Base-by-base conservation (phyloP, 2,329 filamentous ascomycete species). In the Polytolypa hystricis region DNA sequence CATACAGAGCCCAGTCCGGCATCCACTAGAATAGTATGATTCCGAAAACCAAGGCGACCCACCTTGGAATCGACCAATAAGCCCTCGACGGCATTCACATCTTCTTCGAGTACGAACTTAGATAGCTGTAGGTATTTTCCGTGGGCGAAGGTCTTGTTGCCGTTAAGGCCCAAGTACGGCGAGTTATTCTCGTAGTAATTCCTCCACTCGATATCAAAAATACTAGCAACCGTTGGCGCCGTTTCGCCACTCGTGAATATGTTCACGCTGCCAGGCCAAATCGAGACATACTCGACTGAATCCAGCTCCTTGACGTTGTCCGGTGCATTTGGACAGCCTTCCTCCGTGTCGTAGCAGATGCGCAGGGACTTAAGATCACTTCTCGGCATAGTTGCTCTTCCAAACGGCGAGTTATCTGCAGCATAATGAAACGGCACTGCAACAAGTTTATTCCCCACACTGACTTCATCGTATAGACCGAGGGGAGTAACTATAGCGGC, bases 21-120 rank as follows among this genome's bases (percentile, higher is more conserved):
- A 0, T 42, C 47, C 0, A 40, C 19, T 1, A 65, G 66, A 0
- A 56, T 37, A 0, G 57, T 66, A 37, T 67, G 65, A 41, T 67
- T 67, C 15, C 66, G 56, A 6, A 68, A 61, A 1, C 65, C 65
- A 9, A 69, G 50, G 0, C 64, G 61, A 0, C 65, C 65, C n/a
- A 48, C 51, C 14, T 48, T 44, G 26, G 54, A 55, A 39, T 69
- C 63, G 0, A 66, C 57, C 6, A 69, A 44, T 2, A 69, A 47
- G 0, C 66, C 66, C 40, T 70, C 66, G 0, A 69, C 49, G 2
- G 56, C 35, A 16, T 50, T 36, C 5, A 58, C 42, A 1, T 41
- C 42, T 4, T 63, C 47, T 2, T 57, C 52, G 2, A 63, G 45
- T 6, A 61, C 40, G 4, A 64, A 43, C 4, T 47, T 53, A 5